These are phyloP conservation scores for Heteromeles arbutifolia DNA, from an alignment of 306 rosid genomes.

Conservation along the genomic window DNA sequence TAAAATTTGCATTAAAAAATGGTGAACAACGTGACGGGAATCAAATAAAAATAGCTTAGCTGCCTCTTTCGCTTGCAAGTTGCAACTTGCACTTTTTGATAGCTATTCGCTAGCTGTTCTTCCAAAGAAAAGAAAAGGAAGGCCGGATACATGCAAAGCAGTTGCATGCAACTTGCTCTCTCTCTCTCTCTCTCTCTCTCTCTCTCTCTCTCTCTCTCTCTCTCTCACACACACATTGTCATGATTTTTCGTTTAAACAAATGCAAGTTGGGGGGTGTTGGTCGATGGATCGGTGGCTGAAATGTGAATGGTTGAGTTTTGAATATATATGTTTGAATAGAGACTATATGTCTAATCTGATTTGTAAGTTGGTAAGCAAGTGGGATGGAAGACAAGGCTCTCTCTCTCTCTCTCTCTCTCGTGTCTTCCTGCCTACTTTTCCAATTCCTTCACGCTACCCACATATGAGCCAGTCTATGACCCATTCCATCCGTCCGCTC, in stretches of 20 bases:
- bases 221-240: background rate
- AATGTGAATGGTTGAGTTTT: background rate
- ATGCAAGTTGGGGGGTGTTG: slow-evolving; percentile 24
- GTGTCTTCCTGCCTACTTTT: slow-evolving; percentile 26
- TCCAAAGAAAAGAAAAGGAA: no score
- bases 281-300: background rate
- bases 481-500: background rate
- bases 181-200: background rate
- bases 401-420: no score
- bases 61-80: slow-evolving; percentile 12
- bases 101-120: background rate
- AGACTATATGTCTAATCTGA: background rate
- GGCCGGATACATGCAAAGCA: no score
- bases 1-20: background rate
- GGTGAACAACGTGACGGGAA: slow-evolving; percentile 22
- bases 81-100: slow-evolving; percentile 20
- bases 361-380: slow-evolving; percentile 60
- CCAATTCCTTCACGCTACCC: slow-evolving; percentile 29
- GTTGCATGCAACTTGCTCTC: slow-evolving; percentile 4
- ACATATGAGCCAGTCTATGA: background rate
- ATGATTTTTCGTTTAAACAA: background rate
- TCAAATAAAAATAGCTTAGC: background rate
- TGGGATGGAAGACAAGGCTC: slow-evolving; percentile 15
- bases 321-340: slow-evolving; percentile 18
- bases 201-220: background rate